Percentiles rank a stretch among this genome's conserved stretches.
phyloP scores from a whole-genome alignment of 2,329 filamentous ascomycete genomes.

The Cadophora sp. region DNA sequence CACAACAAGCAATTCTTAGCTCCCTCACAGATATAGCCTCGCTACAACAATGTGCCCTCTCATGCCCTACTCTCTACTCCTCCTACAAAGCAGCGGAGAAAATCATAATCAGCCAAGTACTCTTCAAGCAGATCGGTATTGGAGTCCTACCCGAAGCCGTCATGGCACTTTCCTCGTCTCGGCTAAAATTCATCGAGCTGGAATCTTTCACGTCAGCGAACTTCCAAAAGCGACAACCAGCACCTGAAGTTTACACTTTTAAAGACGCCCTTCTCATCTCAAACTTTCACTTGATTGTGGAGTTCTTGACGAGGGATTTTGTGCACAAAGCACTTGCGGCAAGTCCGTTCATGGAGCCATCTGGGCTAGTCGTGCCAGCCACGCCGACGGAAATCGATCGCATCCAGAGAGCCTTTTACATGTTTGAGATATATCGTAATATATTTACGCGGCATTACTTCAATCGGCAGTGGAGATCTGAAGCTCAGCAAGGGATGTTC shows the following conservation, averaged over 20 bases:
- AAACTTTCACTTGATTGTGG: background rate
- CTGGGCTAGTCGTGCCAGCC: background rate
- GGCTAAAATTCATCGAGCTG: background rate
- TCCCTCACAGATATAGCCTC: background rate
- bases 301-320: background rate
- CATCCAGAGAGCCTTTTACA: background rate
- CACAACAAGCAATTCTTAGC: background rate
- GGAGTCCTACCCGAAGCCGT: constrained; percentile 3
- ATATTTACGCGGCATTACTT: background rate
- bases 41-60: background rate
- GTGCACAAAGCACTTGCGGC: background rate
- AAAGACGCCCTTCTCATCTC: background rate
- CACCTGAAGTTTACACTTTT: background rate
- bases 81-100: background rate
- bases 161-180: background rate
- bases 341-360: background rate
- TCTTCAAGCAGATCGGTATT: background rate
- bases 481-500: background rate
- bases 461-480: background rate
- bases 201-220: background rate
- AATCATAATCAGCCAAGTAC: background rate
- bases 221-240: background rate
- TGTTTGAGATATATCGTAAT: background rate
- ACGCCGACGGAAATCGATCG: background rate
- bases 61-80: background rate